phyloP scores from a whole-genome alignment of 805 yeast genomes.

The Candida nitratophila region DNA sequence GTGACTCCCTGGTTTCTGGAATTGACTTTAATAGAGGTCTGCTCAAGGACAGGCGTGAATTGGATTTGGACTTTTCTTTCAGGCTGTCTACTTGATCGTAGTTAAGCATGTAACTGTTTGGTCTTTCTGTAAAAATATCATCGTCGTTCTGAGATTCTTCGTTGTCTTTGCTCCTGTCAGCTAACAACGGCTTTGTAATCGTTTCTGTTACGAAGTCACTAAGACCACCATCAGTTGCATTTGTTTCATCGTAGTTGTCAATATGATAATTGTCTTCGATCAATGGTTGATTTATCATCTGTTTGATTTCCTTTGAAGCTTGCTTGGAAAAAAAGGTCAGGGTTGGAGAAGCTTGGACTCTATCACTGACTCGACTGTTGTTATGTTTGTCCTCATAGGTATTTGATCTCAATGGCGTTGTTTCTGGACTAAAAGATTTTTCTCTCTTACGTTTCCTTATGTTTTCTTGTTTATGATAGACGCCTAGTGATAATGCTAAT shows the following conservation, averaged over 20 bases:
- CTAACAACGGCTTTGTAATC: conserved; percentile 18
- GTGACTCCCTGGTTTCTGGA: conserved; percentile 12
- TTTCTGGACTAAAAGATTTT: background rate
- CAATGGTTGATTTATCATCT: conserved; percentile 61
- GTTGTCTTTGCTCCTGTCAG: conserved; percentile 1
- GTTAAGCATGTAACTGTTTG: no score
- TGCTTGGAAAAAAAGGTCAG: conserved; percentile 69
- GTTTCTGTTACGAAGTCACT: conserved; percentile 45
- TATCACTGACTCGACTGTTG: background rate
- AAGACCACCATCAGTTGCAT: conserved; percentile 15
- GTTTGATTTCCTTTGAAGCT: conserved; percentile 66
- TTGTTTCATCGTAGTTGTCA: conserved; percentile 6
- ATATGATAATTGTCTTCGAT: conserved; percentile 19
- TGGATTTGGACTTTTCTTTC: background rate
- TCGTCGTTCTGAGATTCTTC: background rate
- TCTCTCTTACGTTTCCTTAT: background rate
- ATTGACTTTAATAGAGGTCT: conserved; percentile 9
- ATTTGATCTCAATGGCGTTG: background rate
- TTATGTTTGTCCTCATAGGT: background rate
- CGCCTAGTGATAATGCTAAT: conserved; percentile 42
- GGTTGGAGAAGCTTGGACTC: conserved; percentile 53
- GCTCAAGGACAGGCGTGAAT: background rate
- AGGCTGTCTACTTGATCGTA: background rate
- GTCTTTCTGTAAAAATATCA: background rate
- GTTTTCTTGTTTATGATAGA: conserved; percentile 1